Conservation (phyloP, 768 basidiomycete species). For the Phlegmacium glaucopus region DNA sequence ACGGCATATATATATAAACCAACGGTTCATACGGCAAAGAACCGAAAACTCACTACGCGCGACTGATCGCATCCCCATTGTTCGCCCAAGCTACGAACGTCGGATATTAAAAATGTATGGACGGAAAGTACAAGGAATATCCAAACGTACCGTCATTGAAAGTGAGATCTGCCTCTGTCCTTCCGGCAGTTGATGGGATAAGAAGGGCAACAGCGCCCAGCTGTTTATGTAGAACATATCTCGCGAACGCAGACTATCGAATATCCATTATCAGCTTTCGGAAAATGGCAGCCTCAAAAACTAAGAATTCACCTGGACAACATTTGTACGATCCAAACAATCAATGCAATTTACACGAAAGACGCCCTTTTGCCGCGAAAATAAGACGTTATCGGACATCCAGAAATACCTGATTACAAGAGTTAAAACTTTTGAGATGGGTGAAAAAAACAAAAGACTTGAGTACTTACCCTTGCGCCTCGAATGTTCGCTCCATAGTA, state of each 20-base stretch:
- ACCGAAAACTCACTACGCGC: constrained; percentile 67
- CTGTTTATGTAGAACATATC: constrained; percentile 75
- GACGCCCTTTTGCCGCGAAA: constrained; percentile 81
- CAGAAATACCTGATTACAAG: constrained; percentile 63
- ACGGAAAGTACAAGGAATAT: not conserved
- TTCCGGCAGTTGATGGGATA: constrained; percentile 47
- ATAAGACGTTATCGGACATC: constrained; percentile 64
- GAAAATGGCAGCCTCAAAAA: not conserved
- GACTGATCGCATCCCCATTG: constrained; percentile 93
- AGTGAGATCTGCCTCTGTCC: constrained; percentile 62
- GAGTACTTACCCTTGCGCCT: constrained; percentile 73
- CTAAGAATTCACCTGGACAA: constrained; percentile 84
- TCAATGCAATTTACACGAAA: constrained; percentile 96
- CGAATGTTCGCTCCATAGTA: constrained; percentile 70
- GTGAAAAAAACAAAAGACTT: not conserved
- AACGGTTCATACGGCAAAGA: not conserved
- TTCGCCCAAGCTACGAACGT: constrained; percentile 86
- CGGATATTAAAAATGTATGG: not conserved
- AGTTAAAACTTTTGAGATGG: constrained; percentile 4
- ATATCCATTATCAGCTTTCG: constrained; percentile 2
- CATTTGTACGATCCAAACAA: constrained; percentile 92
- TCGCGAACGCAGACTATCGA: constrained; percentile 82
- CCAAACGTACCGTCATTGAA: constrained; percentile 74
- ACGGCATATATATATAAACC: constrained; percentile 2
- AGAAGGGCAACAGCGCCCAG: constrained; percentile 69